Conservation (phyloP, 345 rosid species). For the Erodium maritimum region DNA sequence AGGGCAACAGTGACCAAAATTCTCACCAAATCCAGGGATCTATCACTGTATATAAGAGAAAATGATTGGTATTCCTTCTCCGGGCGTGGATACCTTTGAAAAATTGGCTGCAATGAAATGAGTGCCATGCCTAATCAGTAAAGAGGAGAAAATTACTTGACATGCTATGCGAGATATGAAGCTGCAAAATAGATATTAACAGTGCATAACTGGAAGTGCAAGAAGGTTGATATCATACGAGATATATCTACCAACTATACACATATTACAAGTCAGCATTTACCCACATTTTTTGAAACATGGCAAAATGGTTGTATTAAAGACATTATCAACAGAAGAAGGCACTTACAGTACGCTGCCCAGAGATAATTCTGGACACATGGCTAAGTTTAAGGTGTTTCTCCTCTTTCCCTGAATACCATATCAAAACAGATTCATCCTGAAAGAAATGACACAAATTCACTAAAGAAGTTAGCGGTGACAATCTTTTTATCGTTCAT, state of each 20-base stretch:
- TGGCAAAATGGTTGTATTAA: slow-evolving; percentile 2
- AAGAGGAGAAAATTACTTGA: slow-evolving; percentile 1
- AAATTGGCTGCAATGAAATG: slow-evolving; percentile 58
- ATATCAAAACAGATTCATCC: slow-evolving; percentile 94
- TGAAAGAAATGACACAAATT: slow-evolving; percentile 30
- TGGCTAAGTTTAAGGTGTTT: slow-evolving; percentile 83
- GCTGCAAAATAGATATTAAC: not conserved
- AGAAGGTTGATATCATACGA: not conserved
- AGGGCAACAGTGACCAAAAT: not conserved
- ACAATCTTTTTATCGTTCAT: not conserved
- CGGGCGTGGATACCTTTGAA: slow-evolving; percentile 95
- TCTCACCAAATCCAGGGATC: slow-evolving; percentile 90
- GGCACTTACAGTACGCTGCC: slow-evolving; percentile 94
- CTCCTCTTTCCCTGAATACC: slow-evolving; percentile 94
- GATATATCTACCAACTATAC: not conserved
- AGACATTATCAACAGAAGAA: slow-evolving; percentile 6
- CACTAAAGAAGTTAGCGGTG: not conserved
- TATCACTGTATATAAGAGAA: slow-evolving; percentile 88
- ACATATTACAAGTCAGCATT: not conserved
- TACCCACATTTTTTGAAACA: not conserved
- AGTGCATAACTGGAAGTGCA: not conserved
- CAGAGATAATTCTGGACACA: slow-evolving; percentile 79
- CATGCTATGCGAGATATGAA: slow-evolving; percentile 1
- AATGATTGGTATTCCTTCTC: slow-evolving; percentile 99
- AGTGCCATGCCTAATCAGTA: slow-evolving; percentile 19